Evolutionary conservation across 768 basidiomycete genomes (phyloP), one percentile per base, ranked within the genome.

Genomic region (Boletales sp.): DNA sequence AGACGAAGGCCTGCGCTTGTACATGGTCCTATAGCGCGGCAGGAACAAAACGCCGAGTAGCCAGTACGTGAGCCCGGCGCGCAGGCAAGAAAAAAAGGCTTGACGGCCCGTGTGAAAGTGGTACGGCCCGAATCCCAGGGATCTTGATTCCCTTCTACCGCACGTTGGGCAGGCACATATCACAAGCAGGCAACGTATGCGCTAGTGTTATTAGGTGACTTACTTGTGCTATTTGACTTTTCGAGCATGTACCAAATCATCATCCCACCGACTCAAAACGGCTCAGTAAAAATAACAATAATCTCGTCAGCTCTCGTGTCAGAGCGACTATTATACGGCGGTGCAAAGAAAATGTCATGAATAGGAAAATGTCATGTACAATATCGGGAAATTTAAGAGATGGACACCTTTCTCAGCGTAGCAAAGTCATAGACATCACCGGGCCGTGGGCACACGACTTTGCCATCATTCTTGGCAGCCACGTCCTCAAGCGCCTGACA

Each of bases 391-490:
- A 10, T n/a, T 76, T 71, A 95, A 47, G 92, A 92, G 52, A 97
- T 89, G 67, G 87, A 97, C 15, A 98, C 94, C 69, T 94, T 97
- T 57, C 82, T 79, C 47, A 97, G 71, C 18, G 79, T 78, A 10
- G 69, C 67, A 58, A 89, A 86, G 29, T 79, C 72, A 60, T 83
- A 90, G 11, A 72, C 74, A 45, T 79, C 71, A 36, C 79, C 79
- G 1, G 90, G 86, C 31, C 85, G 75, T 3, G 93, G 94, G 63
- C 93, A 95, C 29, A 77, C 87, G n/a, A 97, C 90, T 38, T 75
- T 73, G 15, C 89, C 92, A 43, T 78, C 74, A 61, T 88, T 85
- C 69, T 79, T 85, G 24, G 82, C 75, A 0, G 93, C 87, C 87
- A 95, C 94, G 36, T 90, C 87, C 63, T 87, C 81, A 50, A 94